phyloP scores from a whole-genome alignment of 1,284 basidiomycete species.

The Cryptococcus deneoformans region DNA sequence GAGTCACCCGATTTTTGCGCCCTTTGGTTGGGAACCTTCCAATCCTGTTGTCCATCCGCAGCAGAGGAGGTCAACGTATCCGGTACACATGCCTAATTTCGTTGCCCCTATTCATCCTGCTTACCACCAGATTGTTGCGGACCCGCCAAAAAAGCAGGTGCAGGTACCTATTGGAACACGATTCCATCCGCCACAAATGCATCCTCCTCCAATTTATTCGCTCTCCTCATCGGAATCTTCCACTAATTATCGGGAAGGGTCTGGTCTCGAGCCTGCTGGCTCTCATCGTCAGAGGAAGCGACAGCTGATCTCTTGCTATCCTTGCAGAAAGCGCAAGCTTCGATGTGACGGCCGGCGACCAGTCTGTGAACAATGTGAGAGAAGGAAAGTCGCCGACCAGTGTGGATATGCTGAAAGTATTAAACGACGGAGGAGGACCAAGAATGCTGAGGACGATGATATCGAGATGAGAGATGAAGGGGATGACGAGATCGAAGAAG shows the following conservation, averaged over 20 bases:
- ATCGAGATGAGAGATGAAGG: neutral
- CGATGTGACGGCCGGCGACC: conserved; percentile 39
- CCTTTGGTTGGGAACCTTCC: no score
- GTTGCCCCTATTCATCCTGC: no score
- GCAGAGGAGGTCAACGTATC: no score
- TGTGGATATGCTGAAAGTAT: conserved; percentile 36
- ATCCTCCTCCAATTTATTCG: neutral
- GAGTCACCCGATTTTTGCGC: no score
- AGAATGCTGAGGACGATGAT: conserved; percentile 13
- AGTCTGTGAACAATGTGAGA: conserved; percentile 31
- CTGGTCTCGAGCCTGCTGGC: neutral
- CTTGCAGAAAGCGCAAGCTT: conserved; percentile 36
- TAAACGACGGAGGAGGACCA: conserved; percentile 37
- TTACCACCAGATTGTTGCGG: no score
- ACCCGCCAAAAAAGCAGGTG: neutral
- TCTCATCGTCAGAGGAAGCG: conserved; percentile 13
- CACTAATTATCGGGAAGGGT: neutral
- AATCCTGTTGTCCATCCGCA: no score
- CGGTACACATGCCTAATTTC: no score
- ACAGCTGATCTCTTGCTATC: conserved; percentile 39
- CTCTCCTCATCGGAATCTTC: neutral
- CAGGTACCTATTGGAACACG: neutral
- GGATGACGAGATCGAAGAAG: neutral
- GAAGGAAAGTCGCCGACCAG: conserved; percentile 21
- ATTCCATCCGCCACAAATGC: neutral